These are phyloP conservation scores for Dactylonectria macrodidyma DNA, from an alignment of 2,329 filamentous ascomycete species.

Conservation along the genomic window DNA sequence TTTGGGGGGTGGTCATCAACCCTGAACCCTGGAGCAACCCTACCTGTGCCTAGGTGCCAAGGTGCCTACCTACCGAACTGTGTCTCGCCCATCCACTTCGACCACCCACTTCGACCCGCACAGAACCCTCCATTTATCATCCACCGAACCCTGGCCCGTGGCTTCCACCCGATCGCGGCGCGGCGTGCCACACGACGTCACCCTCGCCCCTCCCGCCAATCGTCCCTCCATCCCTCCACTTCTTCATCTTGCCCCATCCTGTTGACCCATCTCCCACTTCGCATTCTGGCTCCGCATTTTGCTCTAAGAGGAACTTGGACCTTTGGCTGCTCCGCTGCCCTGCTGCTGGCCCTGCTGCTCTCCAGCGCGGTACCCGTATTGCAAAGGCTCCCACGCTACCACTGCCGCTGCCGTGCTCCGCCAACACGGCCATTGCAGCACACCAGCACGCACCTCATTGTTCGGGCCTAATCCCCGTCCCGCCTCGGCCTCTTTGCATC, in stretches of 20 bases:
- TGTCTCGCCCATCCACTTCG: slow-evolving; percentile 3
- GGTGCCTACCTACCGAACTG: slow-evolving; percentile 6
- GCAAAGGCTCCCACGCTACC: slow-evolving; percentile 16
- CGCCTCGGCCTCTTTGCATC: slow-evolving; percentile 20
- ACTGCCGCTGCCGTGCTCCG: slow-evolving; percentile 33
- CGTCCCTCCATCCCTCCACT: slow-evolving; percentile 35
- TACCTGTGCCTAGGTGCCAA: neutral
- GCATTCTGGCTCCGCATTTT: slow-evolving; percentile 1
- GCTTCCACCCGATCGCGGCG: slow-evolving; percentile 34
- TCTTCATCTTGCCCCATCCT: slow-evolving; percentile 28
- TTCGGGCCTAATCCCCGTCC: slow-evolving; percentile 27
- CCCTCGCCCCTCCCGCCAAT: slow-evolving; percentile 32
- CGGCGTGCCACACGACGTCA: slow-evolving; percentile 41
- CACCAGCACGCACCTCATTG: slow-evolving; percentile 25
- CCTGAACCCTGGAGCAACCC: slow-evolving; percentile 30
- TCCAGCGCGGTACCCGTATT: neutral
- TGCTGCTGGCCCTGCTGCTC: neutral
- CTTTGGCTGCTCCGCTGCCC: neutral
- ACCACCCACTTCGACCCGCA: neutral
- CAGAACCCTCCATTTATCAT: slow-evolving; percentile 12
- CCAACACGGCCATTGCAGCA: slow-evolving; percentile 9
- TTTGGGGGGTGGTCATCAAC: slow-evolving; percentile 22
- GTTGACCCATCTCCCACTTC: slow-evolving; percentile 35
- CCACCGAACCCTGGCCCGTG: slow-evolving; percentile 22
- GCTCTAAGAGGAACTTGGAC: slow-evolving; percentile 22